These are phyloP conservation scores for Nyctanthes arbortristis DNA, from an alignment of 257 asterid genomes.

Conservation along the genomic window DNA sequence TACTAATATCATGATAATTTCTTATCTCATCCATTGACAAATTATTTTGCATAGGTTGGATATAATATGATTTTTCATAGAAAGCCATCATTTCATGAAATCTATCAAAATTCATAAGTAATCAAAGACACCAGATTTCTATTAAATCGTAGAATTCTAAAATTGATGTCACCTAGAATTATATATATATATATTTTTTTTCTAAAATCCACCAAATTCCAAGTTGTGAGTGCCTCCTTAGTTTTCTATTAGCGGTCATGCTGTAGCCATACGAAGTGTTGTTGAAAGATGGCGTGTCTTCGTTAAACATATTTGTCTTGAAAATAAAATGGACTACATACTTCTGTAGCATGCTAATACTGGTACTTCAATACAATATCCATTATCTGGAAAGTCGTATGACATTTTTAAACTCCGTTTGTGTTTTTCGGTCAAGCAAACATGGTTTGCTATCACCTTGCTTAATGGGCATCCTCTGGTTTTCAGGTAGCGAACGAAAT, in stretches of 20 bases:
- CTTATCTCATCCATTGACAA: too few species aligned
- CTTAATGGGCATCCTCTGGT: slow-evolving; percentile 13
- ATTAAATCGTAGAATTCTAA: too few species aligned
- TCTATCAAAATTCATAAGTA: too few species aligned
- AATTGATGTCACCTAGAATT: too few species aligned
- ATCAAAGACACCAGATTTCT: too few species aligned
- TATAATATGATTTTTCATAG: too few species aligned
- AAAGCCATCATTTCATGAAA: too few species aligned
- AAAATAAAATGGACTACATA: neutral
- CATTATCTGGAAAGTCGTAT: slow-evolving; percentile 1
- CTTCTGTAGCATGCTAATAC: neutral
- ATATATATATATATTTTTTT: too few species aligned
- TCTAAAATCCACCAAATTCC: too few species aligned
- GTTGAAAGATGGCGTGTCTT: neutral
- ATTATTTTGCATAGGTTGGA: too few species aligned
- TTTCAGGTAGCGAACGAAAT: slow-evolving; percentile 88
- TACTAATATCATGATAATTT: too few species aligned
- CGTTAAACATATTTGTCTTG: neutral
- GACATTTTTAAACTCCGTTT: neutral
- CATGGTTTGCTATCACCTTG: slow-evolving; percentile 15
- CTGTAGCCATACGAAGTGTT: neutral
- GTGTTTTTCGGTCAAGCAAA: neutral
- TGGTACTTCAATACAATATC: neutral
- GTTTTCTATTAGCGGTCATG: neutral
- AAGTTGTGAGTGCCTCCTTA: too few species aligned